Base-by-base conservation (phyloP, 768 basidiomycete genomes). In the Symmetrospora coprosmae region DNA sequence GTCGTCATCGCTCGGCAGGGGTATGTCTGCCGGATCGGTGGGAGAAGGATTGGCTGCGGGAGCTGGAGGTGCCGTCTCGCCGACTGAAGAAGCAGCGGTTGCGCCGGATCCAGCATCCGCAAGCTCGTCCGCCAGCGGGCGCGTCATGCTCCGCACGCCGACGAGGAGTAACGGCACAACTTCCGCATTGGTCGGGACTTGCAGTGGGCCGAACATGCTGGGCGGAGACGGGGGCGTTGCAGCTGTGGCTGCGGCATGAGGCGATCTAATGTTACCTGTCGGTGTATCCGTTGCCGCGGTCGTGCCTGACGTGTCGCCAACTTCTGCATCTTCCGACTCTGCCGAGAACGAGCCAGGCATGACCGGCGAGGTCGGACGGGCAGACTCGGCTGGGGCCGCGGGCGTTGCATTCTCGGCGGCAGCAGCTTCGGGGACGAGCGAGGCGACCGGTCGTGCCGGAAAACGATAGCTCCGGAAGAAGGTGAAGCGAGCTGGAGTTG, bases 391-490 rank as follows among this genome's bases (percentile, higher is more conserved):
- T 4, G 58, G 21, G 25, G 4, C 6, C n/a, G 31, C 21, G 19
- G 6, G n/a, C 30, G 23, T 7, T 4, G 31, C 43, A 27, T 14
- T 27, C 19, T 33, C 55, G 11, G 31, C 14, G 14, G 45, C 9
- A 19, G 14, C 58, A 38, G 41, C n/a, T n/a, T n/a, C n/a, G n/a
- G n/a, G n/a, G n/a, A n/a, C n/a, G n/a, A n/a, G n/a, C n/a, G n/a
- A n/a, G n/a, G n/a, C 9, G 27, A 43, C 27, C 38, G 62, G 27
- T 27, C 45, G 2, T 21, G 55, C 17, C 13, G 62, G 41, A 37
- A 63, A 63, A 14, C 53, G 62, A 40, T 59, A 63, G 5, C 58
- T 38, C 8, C 62, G 58, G 47, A 63, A 63, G 56, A 63, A 63
- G 37, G 53, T 33, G 45, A 63, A 59, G 5, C 33, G 58, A n/a